phyloP scores from a whole-genome alignment of 2,329 filamentous ascomycete species.

The Aspergillus pseudotamarii region DNA sequence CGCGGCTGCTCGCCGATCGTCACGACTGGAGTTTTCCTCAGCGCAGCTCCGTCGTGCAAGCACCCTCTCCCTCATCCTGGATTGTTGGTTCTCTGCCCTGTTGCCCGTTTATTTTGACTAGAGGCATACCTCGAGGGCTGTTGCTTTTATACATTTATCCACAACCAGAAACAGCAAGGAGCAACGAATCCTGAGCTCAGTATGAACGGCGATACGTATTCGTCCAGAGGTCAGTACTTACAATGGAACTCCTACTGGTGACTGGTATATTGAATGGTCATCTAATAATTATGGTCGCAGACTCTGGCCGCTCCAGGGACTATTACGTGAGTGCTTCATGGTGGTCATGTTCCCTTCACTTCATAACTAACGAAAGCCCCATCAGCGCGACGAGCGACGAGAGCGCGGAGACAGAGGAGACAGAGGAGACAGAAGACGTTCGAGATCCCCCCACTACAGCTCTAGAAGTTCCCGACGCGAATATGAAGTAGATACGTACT shows the following conservation, averaged over 20 bases:
- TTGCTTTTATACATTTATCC: neutral
- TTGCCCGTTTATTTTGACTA: constrained; percentile 1
- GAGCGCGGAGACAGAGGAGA: constrained; percentile 42
- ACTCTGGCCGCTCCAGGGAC: constrained; percentile 56
- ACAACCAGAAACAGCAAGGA: constrained; percentile 12
- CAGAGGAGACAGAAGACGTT: constrained; percentile 71
- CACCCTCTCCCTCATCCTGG: constrained; percentile 10
- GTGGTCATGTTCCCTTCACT: neutral
- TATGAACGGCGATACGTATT: constrained; percentile 88
- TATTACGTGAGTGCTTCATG: constrained; percentile 50
- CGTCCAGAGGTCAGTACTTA: constrained; percentile 67
- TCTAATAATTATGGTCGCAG: constrained; percentile 34
- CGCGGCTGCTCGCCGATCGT: constrained; percentile 24
- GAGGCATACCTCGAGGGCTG: neutral
- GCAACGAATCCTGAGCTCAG: constrained; percentile 35
- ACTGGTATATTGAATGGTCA: constrained; percentile 29
- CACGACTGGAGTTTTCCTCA: constrained; percentile 37
- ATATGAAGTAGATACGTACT: constrained; percentile 81
- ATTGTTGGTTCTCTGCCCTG: neutral
- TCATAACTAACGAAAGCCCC: neutral
- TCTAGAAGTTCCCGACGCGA: constrained; percentile 70
- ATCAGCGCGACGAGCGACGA: constrained; percentile 51
- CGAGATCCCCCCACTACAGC: constrained; percentile 79
- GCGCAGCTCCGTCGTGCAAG: constrained; percentile 17
- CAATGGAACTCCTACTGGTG: constrained; percentile 13